These are phyloP conservation scores for Periglandula ipomoeae DNA, from an alignment of 2,329 filamentous ascomycete genomes.

Conservation along the genomic window DNA sequence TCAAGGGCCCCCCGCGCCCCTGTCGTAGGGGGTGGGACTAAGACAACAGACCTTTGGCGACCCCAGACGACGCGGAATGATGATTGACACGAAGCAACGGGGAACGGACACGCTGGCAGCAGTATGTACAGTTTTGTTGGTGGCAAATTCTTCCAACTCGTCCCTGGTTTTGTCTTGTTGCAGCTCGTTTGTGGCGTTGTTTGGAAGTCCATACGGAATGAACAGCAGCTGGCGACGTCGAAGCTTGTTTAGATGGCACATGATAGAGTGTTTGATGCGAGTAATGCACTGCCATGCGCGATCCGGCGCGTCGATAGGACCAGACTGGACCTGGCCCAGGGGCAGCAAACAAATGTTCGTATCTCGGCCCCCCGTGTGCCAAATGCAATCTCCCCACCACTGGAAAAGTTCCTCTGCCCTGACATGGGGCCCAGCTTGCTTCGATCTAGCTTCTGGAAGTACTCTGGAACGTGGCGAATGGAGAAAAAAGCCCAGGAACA, in stretches of 20 bases:
- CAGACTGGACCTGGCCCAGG: background rate
- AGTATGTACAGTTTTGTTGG: background rate
- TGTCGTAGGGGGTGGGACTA: background rate
- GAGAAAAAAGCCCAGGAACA: no score
- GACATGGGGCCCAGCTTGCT: background rate
- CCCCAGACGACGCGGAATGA: constrained; percentile 11
- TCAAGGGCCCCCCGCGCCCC: background rate
- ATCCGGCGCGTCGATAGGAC: background rate
- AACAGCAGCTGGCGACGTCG: background rate
- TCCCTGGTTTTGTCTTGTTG: background rate
- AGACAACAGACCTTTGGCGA: background rate
- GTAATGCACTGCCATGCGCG: background rate
- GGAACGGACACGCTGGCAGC: background rate
- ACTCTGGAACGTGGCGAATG: background rate
- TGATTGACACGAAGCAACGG: constrained; percentile 9
- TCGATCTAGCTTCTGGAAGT: constrained; percentile 4
- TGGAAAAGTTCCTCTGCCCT: background rate
- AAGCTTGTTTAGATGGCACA: background rate
- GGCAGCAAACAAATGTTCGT: background rate
- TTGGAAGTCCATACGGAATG: background rate
- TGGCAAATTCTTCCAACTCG: background rate
- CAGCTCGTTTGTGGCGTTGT: background rate
- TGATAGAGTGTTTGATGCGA: background rate
- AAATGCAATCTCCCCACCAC: background rate
- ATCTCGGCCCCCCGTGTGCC: background rate